Base-by-base conservation (phyloP, 495 filamentous ascomycete genomes). In the Massariosphaeria phaeospora region DNA sequence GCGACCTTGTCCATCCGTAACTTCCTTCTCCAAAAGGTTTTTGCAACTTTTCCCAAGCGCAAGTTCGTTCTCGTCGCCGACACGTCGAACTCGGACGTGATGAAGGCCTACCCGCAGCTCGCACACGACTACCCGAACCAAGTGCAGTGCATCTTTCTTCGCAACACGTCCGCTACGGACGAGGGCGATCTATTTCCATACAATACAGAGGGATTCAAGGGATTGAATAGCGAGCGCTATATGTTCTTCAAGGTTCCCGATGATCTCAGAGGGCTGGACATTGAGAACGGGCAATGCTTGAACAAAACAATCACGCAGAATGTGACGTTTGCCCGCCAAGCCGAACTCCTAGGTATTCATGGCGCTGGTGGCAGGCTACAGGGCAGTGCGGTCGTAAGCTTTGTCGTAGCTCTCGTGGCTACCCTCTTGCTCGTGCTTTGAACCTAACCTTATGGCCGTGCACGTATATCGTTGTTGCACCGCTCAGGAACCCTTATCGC, bases 191-290 rank as follows among this genome's bases (percentile, higher is more conserved):
- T 73, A 27, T 88, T 88, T 65, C 86, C 86, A 0, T 89, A 91
- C 64, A 75, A 91, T 63, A 91, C 86, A 0, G 73, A 66, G 6
- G 79, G 78, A n/a, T 89, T 90, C 68, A 62, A 84, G 65, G 72
- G 68, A 3, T 49, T 91, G 25, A 75, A 83, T 27, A 75, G 79
- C 61, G 70, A 71, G 36, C 74, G 66, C 62, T 91, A 86, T 65
- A 89, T 91, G 85, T 91, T 91, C 72, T 90, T 91, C 71, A 67
- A 71, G 2, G 73, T 79, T 1, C 74, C 86, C 0, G 82, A 89
- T 66, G 86, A 90, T 61, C 72, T 91, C 12, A 75, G 48, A 4
- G 73, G 74, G 13, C 72, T 89, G 59, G 82, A 91, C 66, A 81
- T 90, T 55, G 70, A 69, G n/a, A 79, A 76, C 30, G 86, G 86